These are phyloP conservation scores for Beauveria caledonica DNA, from an alignment of 2,329 filamentous ascomycete genomes.

Conservation along the genomic window DNA sequence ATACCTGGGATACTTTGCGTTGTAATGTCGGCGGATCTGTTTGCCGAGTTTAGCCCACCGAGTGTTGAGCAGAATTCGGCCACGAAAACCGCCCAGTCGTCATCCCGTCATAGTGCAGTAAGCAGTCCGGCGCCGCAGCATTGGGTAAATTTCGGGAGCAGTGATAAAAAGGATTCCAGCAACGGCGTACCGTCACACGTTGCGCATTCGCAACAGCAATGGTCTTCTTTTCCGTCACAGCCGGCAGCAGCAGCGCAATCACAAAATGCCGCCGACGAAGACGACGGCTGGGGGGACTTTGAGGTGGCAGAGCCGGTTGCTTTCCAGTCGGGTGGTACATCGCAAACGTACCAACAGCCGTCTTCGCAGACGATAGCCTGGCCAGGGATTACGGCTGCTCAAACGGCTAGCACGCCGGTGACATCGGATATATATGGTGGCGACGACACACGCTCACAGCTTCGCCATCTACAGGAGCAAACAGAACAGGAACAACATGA, in stretches of 20 bases:
- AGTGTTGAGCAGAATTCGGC: conserved; percentile 12
- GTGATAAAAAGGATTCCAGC: neutral
- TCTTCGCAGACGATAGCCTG: neutral
- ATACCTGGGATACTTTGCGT: neutral
- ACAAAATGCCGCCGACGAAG: conserved; percentile 34
- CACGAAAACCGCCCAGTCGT: conserved; percentile 14
- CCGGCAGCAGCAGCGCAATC: conserved; percentile 14
- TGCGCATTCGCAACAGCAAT: conserved; percentile 20
- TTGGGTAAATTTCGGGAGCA: conserved; percentile 18
- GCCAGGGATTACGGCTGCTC: conserved; percentile 7
- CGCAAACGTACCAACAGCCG: neutral
- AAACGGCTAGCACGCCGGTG: neutral
- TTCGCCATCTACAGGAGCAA: neutral
- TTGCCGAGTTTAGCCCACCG: conserved; percentile 11
- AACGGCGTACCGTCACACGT: conserved; percentile 13
- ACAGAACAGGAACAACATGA: neutral
- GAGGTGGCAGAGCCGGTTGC: conserved; percentile 41
- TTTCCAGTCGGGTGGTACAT: neutral
- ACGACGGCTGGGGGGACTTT: conserved; percentile 62
- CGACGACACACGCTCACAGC: neutral
- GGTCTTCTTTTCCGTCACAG: conserved; percentile 24
- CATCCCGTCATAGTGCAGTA: conserved; percentile 12
- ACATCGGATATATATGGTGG: neutral
- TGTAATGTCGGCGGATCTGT: conserved; percentile 12
- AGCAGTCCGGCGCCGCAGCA: conserved; percentile 17